Percentiles rank a stretch among this genome's conserved stretches.
Conservation (phyloP, 495 filamentous ascomycete species). For the Annulohypoxylon moriforme region DNA sequence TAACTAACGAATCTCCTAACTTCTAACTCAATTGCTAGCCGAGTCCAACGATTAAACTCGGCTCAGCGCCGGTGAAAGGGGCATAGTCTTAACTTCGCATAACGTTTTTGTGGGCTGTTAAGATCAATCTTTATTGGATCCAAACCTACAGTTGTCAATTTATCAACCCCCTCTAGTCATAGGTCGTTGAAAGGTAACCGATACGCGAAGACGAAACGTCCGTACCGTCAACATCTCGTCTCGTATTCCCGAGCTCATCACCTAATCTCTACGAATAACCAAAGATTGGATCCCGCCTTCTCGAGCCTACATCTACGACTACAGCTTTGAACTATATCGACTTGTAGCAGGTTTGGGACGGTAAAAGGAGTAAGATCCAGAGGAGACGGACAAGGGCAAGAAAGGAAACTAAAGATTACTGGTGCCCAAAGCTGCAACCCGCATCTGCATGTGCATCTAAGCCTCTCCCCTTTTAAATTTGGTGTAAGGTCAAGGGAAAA, state of each 20-base stretch:
- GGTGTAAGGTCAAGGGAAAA: conserved; percentile 27
- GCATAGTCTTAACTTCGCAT: conserved; percentile 20
- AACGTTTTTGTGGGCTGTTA: conserved; percentile 17
- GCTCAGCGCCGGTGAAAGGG: conserved; percentile 28
- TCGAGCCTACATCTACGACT: neutral
- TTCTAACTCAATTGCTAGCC: conserved; percentile 32
- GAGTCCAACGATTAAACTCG: conserved; percentile 24
- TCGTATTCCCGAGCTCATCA: neutral
- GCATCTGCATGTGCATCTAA: conserved; percentile 44
- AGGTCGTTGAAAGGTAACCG: conserved; percentile 7
- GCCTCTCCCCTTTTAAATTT: conserved; percentile 36
- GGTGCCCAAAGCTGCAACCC: conserved; percentile 42
- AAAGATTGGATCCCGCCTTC: neutral
- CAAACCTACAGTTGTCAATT: conserved; percentile 35
- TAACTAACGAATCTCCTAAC: conserved; percentile 24
- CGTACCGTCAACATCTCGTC: conserved; percentile 12
- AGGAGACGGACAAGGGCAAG: conserved; percentile 20
- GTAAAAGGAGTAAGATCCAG: neutral
- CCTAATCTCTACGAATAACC: conserved; percentile 16
- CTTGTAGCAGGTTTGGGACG: neutral
- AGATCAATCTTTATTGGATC: conserved; percentile 15
- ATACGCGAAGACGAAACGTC: conserved; percentile 28
- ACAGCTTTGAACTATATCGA: neutral
- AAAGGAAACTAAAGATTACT: conserved; percentile 42
- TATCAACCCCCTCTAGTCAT: conserved; percentile 25